Evolutionary conservation across 2,329 filamentous ascomycete genomes (phyloP), one percentile per base, ranked within the genome.

Genomic region (Fusarium piperis): DNA sequence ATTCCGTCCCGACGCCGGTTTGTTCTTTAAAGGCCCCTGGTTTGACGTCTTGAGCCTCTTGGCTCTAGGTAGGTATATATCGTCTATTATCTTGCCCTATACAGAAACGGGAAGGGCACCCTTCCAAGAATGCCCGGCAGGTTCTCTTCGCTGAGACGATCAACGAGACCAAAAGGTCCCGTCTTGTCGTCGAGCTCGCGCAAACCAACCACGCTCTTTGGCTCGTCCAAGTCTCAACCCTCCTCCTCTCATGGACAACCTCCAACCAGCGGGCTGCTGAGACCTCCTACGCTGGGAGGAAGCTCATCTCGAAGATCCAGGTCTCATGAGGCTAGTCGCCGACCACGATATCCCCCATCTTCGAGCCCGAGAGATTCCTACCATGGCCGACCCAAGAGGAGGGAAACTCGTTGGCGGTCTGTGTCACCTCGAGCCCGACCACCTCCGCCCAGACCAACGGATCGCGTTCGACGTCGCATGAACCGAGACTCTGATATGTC

Each of bases 401-500:
- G 62, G 13, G 64, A 75, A 7, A 62, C 68, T 0, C 60, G 62
- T 5, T 72, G 59, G 13, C 51, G 71, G 10, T 75, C 73, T 20
- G 65, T 74, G 3, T 75, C 74, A 2, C 74, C 74, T 36, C 63
- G 59, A 3, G 41, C 61, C 12, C 70, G 70, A 33, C 70, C 52
- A 18, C 61, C 55, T 35, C 65, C 55, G 6, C 64, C 57, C 1
- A 28, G 59, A 2, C 58, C 62, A 10, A 23, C 65, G 2, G 62
- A 58, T 10, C 52, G 68, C 26, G 20, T 20, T 4, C 64, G 70
- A 4, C 69, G 65, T 5, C 73, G 75, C 1, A 51, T 68, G 32
- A 73, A 68, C 0, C 70, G 75, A 6, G 75, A 77, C 13, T 73
- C 72, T 3, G 73, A 74, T 20, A 67, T 75, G 18, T 77, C 75